Evolutionary conservation across 2,329 filamentous ascomycete genomes (phyloP), one percentile per base, ranked within the genome.

Genomic region (Neonectria neomacrospora): DNA sequence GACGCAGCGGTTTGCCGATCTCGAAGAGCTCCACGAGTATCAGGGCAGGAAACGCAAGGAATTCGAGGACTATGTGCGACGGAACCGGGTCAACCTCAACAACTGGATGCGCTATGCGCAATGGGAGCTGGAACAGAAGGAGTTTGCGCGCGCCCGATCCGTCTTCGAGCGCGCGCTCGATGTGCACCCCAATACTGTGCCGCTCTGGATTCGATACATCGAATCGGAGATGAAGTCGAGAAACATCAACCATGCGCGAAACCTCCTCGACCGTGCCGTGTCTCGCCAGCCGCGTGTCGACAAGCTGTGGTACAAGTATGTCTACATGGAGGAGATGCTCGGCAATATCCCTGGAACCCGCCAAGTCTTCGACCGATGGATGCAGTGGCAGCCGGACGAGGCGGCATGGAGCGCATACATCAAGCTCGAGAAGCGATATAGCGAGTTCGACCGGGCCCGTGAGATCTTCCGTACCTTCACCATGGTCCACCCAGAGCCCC

Each of bases 221-320:
- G 96, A 99, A 81, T 88, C 93, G 50, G 96, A 98, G 85, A 97
- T 99, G 91, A 96, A 96, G 80, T 75, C 76, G 66, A 85, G 94
- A 69, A 97, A 97, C 77, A 97, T 99, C 83, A 97, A 97, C 77
- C 95, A 98, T 85, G 94, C 96, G 34, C 86, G 96, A 62, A 99
- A 99, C 77, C 80, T 99, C 54, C 87, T 99, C 55, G 96, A 99
- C 77, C 90, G 96, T 58, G 94, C 96, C n/a, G 93, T 98, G 56
- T 94, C 94, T 1, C 92, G 96, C 59, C 83, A 97, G 41, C 96
- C 96, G 5, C 86, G 96, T 61, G 88, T 98, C 42, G 94, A 98
- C 77, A 98, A 98, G 84, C 82, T 99, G 34, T 99, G 96, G 96
- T 99, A 97, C 83, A 98, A 98, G 78, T 99, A 97, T 83, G 93